Base-by-base conservation (phyloP, 495 filamentous ascomycete genomes). In the Staphylotrichum tortipilum region DNA sequence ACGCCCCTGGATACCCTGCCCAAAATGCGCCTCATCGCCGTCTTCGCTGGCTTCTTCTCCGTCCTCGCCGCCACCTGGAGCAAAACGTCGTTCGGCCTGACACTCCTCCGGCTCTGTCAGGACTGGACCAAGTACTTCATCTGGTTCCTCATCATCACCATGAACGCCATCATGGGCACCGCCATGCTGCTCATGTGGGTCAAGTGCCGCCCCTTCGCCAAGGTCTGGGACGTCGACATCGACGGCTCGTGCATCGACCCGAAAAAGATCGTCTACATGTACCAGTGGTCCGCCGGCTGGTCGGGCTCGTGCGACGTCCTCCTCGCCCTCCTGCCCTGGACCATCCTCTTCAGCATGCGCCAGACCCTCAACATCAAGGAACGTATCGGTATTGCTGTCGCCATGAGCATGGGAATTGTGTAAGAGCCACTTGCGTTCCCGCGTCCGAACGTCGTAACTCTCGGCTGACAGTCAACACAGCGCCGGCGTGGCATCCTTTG, bases 371-470 rank as follows among this genome's bases (percentile, higher is more conserved):
- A 47, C 23, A 55, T 21, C 5, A 62, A 45, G 15, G 65, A 68
- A 47, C 60, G 64, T 23, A 21, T 64, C 26, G 62, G 65, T 7
- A 51, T 70, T n/a, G 55, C 55, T 0, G 31, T 62, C 21, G 59
- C 59, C 9, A 69, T 69, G 66, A 67, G 66, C 44, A 66, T 69
- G 62, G 66, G 64, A 3, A 29, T 64, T 17, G 55, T 67, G 64
- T 69, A 58, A 47, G 63, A 1, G 44, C 7, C 22, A 8, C 7
- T 14, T 33, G 22, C 15, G n/a, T 9, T 7, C 11, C 4, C 24
- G 2, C 0, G 8, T 12, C n/a, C 8, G 21, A 14, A 24, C 9
- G 36, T n/a, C n/a, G n/a, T n/a, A n/a, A n/a, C n/a, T 0, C 24
- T 21, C 38, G 7, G n/a, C 55, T 53, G 11, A 54, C 31, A 18